These are phyloP conservation scores for Eutreptiella sp. DNA, from an alignment of 208 protist species.

Conservation along the genomic window DNA sequence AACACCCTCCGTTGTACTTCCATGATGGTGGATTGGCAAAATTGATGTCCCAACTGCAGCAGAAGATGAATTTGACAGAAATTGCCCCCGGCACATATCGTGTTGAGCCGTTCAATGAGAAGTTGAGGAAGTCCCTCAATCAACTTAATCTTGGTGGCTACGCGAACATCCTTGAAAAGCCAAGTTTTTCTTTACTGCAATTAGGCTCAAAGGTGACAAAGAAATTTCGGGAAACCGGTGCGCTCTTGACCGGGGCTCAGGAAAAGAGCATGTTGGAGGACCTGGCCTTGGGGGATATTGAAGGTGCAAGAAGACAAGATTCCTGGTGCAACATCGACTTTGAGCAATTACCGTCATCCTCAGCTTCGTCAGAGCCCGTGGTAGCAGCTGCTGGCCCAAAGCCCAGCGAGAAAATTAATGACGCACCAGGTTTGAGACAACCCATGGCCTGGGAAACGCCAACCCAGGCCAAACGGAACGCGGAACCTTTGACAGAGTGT, in stretches of 20 bases:
- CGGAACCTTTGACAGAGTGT: neutral
- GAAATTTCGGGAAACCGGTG: too few species aligned
- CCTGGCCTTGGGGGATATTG: too few species aligned
- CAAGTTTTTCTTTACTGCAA: slow-evolving; percentile 1
- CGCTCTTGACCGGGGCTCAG: too few species aligned
- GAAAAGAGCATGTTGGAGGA: too few species aligned
- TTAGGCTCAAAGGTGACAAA: too few species aligned
- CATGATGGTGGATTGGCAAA: slow-evolving; percentile 5
- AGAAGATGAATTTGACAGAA: neutral
- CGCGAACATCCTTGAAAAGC: neutral
- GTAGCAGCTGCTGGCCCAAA: neutral
- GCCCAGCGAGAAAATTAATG: neutral
- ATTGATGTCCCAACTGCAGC: neutral
- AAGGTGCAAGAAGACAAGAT: neutral
- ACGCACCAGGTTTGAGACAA: too few species aligned
- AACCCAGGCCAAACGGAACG: neutral
- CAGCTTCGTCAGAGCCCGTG: neutral
- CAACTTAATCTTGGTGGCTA: slow-evolving; percentile 19
- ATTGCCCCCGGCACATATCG: neutral
- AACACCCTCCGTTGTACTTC: slow-evolving; percentile 12
- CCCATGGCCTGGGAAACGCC: neutral
- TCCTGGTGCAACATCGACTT: too few species aligned
- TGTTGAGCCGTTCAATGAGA: neutral
- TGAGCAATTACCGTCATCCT: neutral
- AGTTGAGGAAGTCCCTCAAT: neutral